Conservation (phyloP, 805 yeast species). For the Vanderwaltozyma tropicalis region DNA sequence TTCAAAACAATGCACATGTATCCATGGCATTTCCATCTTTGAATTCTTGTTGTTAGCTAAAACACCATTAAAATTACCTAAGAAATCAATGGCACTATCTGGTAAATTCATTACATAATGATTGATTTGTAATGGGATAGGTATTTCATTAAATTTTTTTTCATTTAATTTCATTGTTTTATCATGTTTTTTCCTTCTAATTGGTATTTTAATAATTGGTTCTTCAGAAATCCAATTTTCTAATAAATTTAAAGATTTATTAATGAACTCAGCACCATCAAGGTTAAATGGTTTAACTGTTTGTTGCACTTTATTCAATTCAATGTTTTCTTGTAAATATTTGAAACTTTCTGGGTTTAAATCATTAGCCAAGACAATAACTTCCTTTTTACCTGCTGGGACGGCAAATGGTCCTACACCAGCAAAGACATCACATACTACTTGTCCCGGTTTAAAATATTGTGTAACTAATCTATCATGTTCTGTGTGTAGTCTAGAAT, state of each 20-base stretch:
- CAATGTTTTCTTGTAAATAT: slow-evolving; percentile 56
- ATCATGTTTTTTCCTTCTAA: slow-evolving; percentile 29
- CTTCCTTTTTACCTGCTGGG: slow-evolving; percentile 83
- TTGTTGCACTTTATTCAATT: slow-evolving; percentile 46
- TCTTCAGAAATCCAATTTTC: slow-evolving; percentile 33
- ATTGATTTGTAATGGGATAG: slow-evolving; percentile 26
- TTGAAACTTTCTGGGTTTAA: slow-evolving; percentile 79
- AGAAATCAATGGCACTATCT: slow-evolving; percentile 77
- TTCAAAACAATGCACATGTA: slow-evolving; percentile 89
- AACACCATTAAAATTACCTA: slow-evolving; percentile 51
- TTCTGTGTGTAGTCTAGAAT: slow-evolving; percentile 86
- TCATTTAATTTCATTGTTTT: slow-evolving; percentile 17
- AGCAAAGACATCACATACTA: slow-evolving; percentile 91
- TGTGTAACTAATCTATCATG: slow-evolving; percentile 67
- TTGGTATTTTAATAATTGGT: slow-evolving; percentile 28
- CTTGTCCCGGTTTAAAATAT: slow-evolving; percentile 52
- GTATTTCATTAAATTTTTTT: slow-evolving; percentile 28
- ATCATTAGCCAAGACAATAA: slow-evolving; percentile 82
- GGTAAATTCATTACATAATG: slow-evolving; percentile 95
- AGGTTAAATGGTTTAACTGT: slow-evolving; percentile 56
- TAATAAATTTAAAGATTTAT: slow-evolving; percentile 43
- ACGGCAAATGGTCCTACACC: slow-evolving; percentile 98
- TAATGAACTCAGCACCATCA: slow-evolving; percentile 80
- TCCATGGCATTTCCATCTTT: slow-evolving; percentile 53
- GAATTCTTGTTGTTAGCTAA: slow-evolving; percentile 18